A percentile compares a stretch with the other conserved stretches of the same genome.
Evolutionary conservation across 306 rosid genomes (phyloP).

Genomic region (Prunus dulcis): DNA sequence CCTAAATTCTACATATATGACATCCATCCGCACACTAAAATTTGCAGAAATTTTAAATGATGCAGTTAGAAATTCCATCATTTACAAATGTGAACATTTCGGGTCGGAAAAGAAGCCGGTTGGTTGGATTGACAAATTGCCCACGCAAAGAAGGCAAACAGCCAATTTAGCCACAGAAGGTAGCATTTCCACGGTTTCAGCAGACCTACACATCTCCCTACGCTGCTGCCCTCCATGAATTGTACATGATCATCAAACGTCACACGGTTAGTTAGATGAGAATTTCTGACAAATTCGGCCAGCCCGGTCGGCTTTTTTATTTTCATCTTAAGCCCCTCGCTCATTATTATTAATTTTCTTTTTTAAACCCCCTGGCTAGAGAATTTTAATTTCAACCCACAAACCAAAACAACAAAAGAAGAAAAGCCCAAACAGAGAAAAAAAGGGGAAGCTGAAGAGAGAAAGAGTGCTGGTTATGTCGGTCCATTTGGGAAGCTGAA

Average conservation of each 20-base stretch:
- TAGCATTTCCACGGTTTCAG: not conserved
- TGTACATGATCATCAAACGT: not conserved
- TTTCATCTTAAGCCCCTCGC: no score
- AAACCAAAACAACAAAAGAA: not conserved
- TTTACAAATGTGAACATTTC: no score
- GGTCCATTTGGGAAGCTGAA: not conserved
- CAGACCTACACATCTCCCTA: not conserved
- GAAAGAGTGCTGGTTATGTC: not conserved
- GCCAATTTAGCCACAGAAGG: not conserved
- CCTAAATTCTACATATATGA: no score
- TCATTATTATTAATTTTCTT: not conserved
- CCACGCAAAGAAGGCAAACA: not conserved
- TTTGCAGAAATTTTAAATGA: no score
- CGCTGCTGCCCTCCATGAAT: not conserved
- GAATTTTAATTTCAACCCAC: not conserved
- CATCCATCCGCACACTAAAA: no score
- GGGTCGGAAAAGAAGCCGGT: not conserved
- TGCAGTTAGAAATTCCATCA: no score
- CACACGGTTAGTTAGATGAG: not conserved
- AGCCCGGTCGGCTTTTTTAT: not conserved
- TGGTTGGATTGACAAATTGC: not conserved
- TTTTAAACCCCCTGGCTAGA: not conserved
- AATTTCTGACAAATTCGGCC: not conserved
- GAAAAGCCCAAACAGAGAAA: not conserved
- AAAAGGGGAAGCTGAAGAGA: not conserved